phyloP scores from a whole-genome alignment of 768 basidiomycete species.

The Termitomyces sp. region DNA sequence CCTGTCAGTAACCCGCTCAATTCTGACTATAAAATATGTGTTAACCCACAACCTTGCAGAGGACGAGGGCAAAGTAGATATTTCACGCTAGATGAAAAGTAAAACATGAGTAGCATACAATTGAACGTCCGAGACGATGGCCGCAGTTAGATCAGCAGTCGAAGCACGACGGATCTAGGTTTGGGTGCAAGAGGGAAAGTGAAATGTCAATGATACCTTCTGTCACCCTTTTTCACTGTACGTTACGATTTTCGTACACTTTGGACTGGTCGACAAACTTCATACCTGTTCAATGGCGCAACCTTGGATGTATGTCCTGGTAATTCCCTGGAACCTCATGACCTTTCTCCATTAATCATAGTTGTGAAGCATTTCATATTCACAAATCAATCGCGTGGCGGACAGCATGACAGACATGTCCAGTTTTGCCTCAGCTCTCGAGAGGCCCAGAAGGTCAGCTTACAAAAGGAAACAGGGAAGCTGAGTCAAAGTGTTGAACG shows the following conservation, averaged over 20 bases:
- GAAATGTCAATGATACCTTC: background rate
- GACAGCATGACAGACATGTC: background rate
- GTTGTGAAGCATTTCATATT: background rate
- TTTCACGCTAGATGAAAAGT: slow-evolving; percentile 44
- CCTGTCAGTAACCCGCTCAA: slow-evolving; percentile 58
- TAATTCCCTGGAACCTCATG: background rate
- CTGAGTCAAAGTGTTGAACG: background rate
- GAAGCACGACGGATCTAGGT: slow-evolving; percentile 47
- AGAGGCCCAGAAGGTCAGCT: background rate
- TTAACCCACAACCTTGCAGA: slow-evolving; percentile 18
- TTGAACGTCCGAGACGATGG: slow-evolving; percentile 44
- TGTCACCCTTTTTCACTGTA: background rate
- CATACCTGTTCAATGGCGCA: background rate
- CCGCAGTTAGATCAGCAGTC: slow-evolving; percentile 38
- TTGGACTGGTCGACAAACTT: background rate
- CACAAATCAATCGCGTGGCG: background rate
- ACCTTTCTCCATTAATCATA: background rate
- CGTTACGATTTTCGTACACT: background rate
- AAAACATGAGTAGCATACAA: slow-evolving; percentile 39
- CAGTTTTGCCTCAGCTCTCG: background rate
- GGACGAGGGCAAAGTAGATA: slow-evolving; percentile 21
- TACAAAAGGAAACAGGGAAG: background rate
- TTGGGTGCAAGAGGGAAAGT: slow-evolving; percentile 32
- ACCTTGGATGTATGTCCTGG: background rate
- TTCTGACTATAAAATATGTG: slow-evolving; percentile 45